These are phyloP conservation scores for Albugo candida DNA, from an alignment of 352 stramenopile genomes.

Conservation along the genomic window DNA sequence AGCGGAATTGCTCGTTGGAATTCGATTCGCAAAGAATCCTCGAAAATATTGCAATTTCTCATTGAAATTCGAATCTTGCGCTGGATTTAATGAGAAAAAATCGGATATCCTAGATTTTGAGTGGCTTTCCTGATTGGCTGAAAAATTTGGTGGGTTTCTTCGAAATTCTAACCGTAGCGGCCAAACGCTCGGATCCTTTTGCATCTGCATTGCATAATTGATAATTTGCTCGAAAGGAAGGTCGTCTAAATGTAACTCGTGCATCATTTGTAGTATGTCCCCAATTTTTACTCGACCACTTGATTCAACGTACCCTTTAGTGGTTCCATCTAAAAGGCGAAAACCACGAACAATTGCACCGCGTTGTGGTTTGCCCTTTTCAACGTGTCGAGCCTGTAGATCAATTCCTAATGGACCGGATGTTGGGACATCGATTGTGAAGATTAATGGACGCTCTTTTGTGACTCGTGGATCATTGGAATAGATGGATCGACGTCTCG, in stretches of 20 bases:
- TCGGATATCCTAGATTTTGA: conserved; percentile 28
- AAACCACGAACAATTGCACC: conserved; percentile 68
- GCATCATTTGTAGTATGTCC: conserved; percentile 63
- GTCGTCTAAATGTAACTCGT: conserved; percentile 56
- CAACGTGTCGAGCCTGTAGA: conserved; percentile 44
- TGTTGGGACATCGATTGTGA: conserved; percentile 51
- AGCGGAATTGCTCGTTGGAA: conserved; percentile 43
- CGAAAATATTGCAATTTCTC: conserved; percentile 76
- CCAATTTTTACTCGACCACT: conserved; percentile 53
- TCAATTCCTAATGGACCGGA: conserved; percentile 49
- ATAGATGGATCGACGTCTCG: conserved; percentile 12
- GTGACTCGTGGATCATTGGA: conserved; percentile 25
- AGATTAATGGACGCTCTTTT: conserved; percentile 38
- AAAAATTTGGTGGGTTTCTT: conserved; percentile 14
- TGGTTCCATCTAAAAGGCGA: conserved; percentile 25
- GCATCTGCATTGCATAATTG: conserved; percentile 46
- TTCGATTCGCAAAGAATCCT: conserved; percentile 64
- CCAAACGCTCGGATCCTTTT: conserved; percentile 44
- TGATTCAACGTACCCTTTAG: conserved; percentile 44
- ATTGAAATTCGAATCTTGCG: conserved; percentile 62
- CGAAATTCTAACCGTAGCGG: conserved; percentile 60
- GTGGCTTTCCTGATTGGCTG: conserved; percentile 12
- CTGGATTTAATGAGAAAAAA: conserved; percentile 52
- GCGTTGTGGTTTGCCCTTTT: conserved; percentile 50
- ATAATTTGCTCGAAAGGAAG: conserved; percentile 75